Base-by-base conservation (phyloP, 805 yeast genomes). In the Allodekkera sacchari region DNA sequence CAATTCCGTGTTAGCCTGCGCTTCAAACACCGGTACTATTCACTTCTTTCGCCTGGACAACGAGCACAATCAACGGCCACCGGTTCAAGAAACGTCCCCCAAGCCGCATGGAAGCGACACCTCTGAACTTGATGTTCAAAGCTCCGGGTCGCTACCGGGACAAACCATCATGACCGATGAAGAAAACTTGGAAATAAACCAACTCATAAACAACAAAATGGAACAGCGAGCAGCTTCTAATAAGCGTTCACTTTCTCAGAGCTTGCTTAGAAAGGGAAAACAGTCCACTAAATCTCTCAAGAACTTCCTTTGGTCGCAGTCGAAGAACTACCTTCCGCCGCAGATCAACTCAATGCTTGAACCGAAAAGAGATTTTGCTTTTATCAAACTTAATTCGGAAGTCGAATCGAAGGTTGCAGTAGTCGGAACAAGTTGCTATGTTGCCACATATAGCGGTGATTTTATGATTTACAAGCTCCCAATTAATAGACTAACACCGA, bases 351-450 rank as follows among this genome's bases (percentile, higher is more conserved):
- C 94, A 2, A 77, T 88, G 36, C 61, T 88, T 45, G 96, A 88
- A 48, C 94, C 96, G 10, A 74, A 83, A 15, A 68, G 98, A 40
- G 95, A 88, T 50, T 92, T 84, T 65, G 96, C 97, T 0, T 83
- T 77, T 32, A 65, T 89, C 42, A 87, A 83, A 52, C 67, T 89
- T 14, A 39, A 36, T n/a, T 13, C 26, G 15, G 44, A 44, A 16
- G 50, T 46, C 4, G 44, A 39, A 14, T 43, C 53, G 6, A 38
- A 49, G 44, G 53, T 55, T 6, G 60, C 55, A 5, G 43, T 53
- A 4, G 45, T 47, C 6, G 50, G 50, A 38, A 28, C 71, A 70
- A 45, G 75, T 75, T 50, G 54, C 10, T 68, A 75, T 36, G 89
- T 87, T 5, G 83, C 84, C 4, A 83, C 95, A 1, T 69, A 80